Evolutionary conservation across 805 yeast species (phyloP), one percentile per base, ranked within the genome.

Genomic region (Candida gorgasii): DNA sequence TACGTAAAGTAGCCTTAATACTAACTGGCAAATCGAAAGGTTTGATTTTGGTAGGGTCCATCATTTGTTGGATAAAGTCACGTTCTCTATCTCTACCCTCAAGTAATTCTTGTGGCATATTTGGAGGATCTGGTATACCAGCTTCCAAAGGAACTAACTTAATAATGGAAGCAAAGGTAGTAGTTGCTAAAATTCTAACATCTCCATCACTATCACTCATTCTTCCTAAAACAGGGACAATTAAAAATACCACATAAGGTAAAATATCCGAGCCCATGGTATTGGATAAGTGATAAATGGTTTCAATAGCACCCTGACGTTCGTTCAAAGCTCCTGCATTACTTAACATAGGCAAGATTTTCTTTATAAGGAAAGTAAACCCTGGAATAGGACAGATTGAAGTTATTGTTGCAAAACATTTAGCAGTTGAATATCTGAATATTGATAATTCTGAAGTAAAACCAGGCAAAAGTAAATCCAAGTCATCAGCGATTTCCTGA

Each of bases 131-230:
- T 1, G 95, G 89, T 27, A 93, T 90, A 59, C 98, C 99, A 6
- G 96, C 95, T 67, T 93, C 99, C 45, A 93, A 74, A 4, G 99
- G 99, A 15, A 93, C 98, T 48, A 93, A 69, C 61, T 92, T 93
- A 52, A 93, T 92, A 44, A 93, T 88, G 0, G 95, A 84, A 0
- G 99, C 99, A 75, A 93, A 93, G 0, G 99, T 88, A 0, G 97
- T 89, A 0, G 99, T 92, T 0, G 99, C 95, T 42, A 95, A 66
- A 13, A 85, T 75, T 54, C 99, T 79, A n/a, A 90, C 84, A 58
- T 88, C 96, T 40, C 75, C 76, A 57, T 92, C 88, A 1, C 96
- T 74, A 62, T 93, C 99, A 73, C 97, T 90, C 99, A 93, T 93
- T 57, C 99, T 78, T 34, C 99, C 99, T 52, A 93, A 71, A 3